Conservation (phyloP, 495 filamentous ascomycete species). For the Penicillium waksmanii region DNA sequence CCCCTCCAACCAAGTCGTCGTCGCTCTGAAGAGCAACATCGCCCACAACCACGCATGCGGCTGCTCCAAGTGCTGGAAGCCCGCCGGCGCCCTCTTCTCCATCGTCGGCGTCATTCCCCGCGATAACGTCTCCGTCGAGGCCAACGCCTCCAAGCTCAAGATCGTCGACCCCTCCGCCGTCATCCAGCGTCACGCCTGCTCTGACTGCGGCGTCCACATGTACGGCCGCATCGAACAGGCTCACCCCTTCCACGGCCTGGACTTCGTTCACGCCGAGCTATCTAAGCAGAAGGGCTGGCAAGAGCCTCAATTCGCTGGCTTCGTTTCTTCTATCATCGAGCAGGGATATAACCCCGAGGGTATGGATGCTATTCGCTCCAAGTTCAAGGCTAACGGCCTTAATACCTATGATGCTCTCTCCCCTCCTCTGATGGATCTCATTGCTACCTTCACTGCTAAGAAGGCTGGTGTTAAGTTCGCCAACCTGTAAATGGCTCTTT, state of each 20-base stretch:
- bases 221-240: slow-evolving; percentile 63
- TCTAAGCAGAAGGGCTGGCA: slow-evolving; percentile 61
- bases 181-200: slow-evolving; percentile 63
- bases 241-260: slow-evolving; percentile 64
- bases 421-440: slow-evolving; percentile 60
- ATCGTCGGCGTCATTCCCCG: slow-evolving; percentile 58
- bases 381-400: slow-evolving; percentile 51
- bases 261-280: slow-evolving; percentile 64
- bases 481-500: slow-evolving; percentile 19
- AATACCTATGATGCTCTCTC: slow-evolving; percentile 60
- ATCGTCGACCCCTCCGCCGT: slow-evolving; percentile 54
- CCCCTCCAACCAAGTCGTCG: slow-evolving; percentile 49
- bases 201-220: slow-evolving; percentile 57
- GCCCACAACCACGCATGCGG: slow-evolving; percentile 69
- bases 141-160: slow-evolving; percentile 54
- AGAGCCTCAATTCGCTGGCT: slow-evolving; percentile 65
- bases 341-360: slow-evolving; percentile 57
- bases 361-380: slow-evolving; percentile 54
- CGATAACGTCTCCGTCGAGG: slow-evolving; percentile 49
- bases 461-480: slow-evolving; percentile 35
- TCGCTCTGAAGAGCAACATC: slow-evolving; percentile 55
- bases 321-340: slow-evolving; percentile 64
- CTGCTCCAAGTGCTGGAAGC: slow-evolving; percentile 70
- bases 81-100: slow-evolving; percentile 58
- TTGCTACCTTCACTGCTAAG: slow-evolving; percentile 58